These are phyloP conservation scores for Colletotrichum tropicicola DNA, from an alignment of 2,329 filamentous ascomycete genomes.

Conservation along the genomic window DNA sequence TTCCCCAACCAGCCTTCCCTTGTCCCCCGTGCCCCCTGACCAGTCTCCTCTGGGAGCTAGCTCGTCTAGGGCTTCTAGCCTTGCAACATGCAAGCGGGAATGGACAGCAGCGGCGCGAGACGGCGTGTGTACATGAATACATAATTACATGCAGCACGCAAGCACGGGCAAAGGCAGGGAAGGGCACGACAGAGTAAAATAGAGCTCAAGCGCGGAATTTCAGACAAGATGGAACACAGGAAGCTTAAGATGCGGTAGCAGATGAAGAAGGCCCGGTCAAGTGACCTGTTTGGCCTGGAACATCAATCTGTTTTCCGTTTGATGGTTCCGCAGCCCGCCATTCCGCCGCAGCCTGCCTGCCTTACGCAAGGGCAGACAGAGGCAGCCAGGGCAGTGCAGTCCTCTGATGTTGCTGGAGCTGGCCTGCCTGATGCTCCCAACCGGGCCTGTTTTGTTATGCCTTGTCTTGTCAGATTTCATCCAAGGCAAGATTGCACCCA, in stretches of 20 bases:
- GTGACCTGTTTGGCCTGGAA: too few species aligned
- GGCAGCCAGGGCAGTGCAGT: too few species aligned
- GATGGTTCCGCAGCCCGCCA: not conserved
- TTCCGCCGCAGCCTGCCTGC: slow-evolving; percentile 1
- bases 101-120: not conserved
- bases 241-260: not conserved
- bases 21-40: slow-evolving; percentile 19
- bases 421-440: not conserved
- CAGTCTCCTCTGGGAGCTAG: slow-evolving; percentile 22
- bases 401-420: too few species aligned
- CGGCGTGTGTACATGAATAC: not conserved
- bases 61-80: slow-evolving; percentile 1
- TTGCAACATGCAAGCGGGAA: slow-evolving; percentile 17
- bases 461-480: slow-evolving; percentile 3
- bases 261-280: not conserved
- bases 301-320: slow-evolving; percentile 10
- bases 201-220: not conserved
- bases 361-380: too few species aligned
- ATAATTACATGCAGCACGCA: too few species aligned
- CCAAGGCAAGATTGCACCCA: not conserved
- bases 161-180: not conserved
- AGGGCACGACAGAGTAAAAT: not conserved
- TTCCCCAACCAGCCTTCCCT: slow-evolving; percentile 20
- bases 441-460: not conserved
- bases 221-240: slow-evolving; percentile 18